Percentiles rank a stretch among this genome's conserved stretches.
Conservation (phyloP, 225 moss, liverwort and hornwort species). For the Pleurozium schreberi region DNA sequence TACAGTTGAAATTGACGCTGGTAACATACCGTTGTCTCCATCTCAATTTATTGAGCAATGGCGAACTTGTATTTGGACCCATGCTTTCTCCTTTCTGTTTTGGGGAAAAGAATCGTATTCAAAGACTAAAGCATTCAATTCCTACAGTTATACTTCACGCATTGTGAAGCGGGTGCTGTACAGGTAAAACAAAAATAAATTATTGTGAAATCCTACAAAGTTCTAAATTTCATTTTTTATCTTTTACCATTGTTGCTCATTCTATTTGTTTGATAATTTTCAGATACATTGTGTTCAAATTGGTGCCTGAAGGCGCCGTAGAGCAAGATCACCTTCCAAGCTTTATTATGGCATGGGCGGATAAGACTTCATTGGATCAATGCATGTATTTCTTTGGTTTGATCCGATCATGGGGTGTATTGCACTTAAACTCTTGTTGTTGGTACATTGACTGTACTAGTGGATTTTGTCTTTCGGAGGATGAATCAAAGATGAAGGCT, state of each 20-base stretch:
- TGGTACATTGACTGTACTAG: not conserved
- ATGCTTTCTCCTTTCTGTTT: rapidly evolving
- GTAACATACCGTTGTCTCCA: no score
- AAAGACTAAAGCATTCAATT: not conserved
- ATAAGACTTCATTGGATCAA: rapidly evolving
- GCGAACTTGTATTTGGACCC: no score
- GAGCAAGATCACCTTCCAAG: rapidly evolving
- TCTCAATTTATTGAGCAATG: no score
- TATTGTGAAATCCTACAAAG: rapidly evolving
- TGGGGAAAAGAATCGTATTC: rapidly evolving
- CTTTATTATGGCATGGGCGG: rapidly evolving
- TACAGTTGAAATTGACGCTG: no score
- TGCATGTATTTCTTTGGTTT: not conserved
- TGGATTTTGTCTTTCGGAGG: rapidly evolving
- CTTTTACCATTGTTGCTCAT: no score
- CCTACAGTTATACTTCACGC: not conserved
- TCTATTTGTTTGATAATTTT: no score
- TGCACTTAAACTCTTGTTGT: not conserved
- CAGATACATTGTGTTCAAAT: not conserved
- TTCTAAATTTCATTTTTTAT: not conserved
- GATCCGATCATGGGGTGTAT: not conserved
- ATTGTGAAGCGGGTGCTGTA: not conserved
- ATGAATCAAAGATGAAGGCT: not conserved
- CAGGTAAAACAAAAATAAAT: not conserved
- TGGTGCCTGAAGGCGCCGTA: rapidly evolving